A percentile compares a stretch with the other conserved stretches of the same genome.
phyloP scores from a whole-genome alignment of 202 grass and related monocot species.

The Hordeum pubiflorum region DNA sequence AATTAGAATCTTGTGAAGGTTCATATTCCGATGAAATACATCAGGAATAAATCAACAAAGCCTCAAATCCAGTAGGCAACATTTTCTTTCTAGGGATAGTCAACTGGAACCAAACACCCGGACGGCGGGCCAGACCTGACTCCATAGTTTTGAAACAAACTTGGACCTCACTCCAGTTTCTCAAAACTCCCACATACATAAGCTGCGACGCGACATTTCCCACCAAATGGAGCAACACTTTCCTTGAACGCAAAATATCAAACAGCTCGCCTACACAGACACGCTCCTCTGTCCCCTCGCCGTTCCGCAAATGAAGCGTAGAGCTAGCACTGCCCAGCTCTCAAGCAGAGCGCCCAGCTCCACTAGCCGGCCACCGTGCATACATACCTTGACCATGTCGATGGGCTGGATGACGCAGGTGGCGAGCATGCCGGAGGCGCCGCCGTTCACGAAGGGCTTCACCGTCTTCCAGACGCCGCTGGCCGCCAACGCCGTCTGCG shows the following conservation, averaged over 20 bases:
- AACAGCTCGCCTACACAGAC: background rate
- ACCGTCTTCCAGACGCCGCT: conserved; percentile 47
- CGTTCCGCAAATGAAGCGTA: background rate
- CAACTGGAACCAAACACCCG: background rate
- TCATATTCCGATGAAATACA: background rate
- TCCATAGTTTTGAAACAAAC: background rate
- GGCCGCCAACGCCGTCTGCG: background rate
- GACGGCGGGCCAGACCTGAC: background rate
- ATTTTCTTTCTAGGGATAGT: background rate
- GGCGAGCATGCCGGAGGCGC: conserved; percentile 60
- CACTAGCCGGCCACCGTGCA: background rate
- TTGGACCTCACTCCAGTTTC: background rate
- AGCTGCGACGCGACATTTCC: background rate
- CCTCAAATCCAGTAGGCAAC: background rate
- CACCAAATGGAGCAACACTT: background rate
- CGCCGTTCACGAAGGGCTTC: conserved; percentile 60
- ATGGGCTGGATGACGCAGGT: conserved; percentile 72
- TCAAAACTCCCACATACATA: background rate
- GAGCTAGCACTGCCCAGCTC: background rate
- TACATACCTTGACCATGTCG: conserved; percentile 60
- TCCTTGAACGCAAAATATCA: background rate
- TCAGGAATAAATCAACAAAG: background rate
- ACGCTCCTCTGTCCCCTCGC: background rate
- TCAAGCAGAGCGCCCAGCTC: background rate
- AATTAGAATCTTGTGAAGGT: background rate